A percentile compares a stretch with the other conserved stretches of the same genome.
phyloP scores from a whole-genome alignment of 1,139 yeast species.

The Wickerhamiella pararugosa region DNA sequence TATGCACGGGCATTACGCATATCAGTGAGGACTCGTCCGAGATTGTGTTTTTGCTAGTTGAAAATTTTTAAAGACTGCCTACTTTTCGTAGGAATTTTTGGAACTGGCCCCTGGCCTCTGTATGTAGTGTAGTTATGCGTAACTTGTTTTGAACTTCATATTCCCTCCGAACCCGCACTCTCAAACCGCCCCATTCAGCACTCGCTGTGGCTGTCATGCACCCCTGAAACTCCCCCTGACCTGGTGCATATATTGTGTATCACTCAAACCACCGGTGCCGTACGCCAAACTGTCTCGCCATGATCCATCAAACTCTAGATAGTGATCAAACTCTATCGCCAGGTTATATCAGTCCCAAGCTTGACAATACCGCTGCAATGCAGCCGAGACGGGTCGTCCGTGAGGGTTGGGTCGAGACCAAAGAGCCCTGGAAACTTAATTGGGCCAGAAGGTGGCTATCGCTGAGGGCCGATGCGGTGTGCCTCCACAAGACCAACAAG shows the following conservation, averaged over 20 bases:
- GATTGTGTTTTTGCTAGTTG: constrained; percentile 99
- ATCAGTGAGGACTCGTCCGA: constrained; percentile 99
- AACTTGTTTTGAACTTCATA: too few species aligned
- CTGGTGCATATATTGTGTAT: too few species aligned
- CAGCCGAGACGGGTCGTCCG: background rate
- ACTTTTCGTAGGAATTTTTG: constrained; percentile 85
- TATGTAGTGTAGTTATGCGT: too few species aligned
- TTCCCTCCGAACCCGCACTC: too few species aligned
- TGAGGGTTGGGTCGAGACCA: constrained; percentile 2
- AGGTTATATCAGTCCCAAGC: too few species aligned
- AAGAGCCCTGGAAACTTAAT: background rate
- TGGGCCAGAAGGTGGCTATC: constrained; percentile 1
- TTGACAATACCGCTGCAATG: too few species aligned
- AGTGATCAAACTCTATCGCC: background rate
- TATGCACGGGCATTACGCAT: constrained; percentile 99
- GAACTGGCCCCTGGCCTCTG: constrained; percentile 22
- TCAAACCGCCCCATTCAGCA: too few species aligned
- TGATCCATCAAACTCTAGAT: too few species aligned
- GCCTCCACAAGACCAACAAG: constrained; percentile 1
- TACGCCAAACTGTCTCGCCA: too few species aligned
- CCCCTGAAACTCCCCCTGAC: too few species aligned
- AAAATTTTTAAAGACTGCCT: constrained; percentile 93
- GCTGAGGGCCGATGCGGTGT: background rate
- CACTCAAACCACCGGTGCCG: too few species aligned
- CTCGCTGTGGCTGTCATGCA: too few species aligned